These are phyloP conservation scores for Quercus phellos DNA, from an alignment of 331 rosid species.

Conservation along the genomic window DNA sequence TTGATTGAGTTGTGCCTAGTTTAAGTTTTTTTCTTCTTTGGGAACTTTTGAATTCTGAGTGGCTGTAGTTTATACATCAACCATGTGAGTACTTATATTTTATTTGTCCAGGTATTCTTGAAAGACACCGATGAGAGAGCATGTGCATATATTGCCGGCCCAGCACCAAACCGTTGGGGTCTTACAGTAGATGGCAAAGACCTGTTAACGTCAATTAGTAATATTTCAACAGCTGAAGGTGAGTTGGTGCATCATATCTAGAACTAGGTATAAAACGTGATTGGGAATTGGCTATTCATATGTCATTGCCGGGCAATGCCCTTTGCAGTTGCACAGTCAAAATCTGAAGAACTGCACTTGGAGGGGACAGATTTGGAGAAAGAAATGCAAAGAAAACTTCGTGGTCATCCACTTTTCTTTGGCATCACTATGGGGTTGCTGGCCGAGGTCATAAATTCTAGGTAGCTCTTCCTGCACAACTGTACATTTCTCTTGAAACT, in stretches of 20 bases:
- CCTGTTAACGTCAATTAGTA: conserved; percentile 49
- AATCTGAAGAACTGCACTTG: conserved; percentile 21
- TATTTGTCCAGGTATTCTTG: conserved; percentile 66
- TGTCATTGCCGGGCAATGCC: conserved; percentile 11
- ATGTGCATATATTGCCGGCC: conserved; percentile 98
- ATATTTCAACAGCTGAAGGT: conserved; percentile 45
- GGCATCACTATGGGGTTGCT: conserved; percentile 94
- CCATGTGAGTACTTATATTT: conserved; percentile 10
- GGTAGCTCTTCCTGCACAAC: conserved; percentile 49
- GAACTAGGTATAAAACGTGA: not conserved
- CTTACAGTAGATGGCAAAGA: conserved; percentile 71
- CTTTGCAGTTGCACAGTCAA: conserved; percentile 46
- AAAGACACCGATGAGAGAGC: conserved; percentile 99
- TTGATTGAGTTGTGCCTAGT: not conserved
- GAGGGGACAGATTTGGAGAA: conserved; percentile 35
- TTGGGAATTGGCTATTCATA: conserved; percentile 4
- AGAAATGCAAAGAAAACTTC: conserved; percentile 45
- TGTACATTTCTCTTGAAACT: not conserved
- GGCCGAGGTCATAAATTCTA: conserved; percentile 91
- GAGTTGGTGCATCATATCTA: conserved; percentile 25
- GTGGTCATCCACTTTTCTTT: conserved; percentile 83
- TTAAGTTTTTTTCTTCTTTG: not conserved
- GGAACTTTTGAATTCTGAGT: not conserved
- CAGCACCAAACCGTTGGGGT: conserved; percentile 99
- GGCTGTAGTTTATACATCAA: conserved; percentile 1